These are phyloP conservation scores for Fusarium acutatum DNA, from an alignment of 2,329 filamentous ascomycete genomes.

Conservation along the genomic window DNA sequence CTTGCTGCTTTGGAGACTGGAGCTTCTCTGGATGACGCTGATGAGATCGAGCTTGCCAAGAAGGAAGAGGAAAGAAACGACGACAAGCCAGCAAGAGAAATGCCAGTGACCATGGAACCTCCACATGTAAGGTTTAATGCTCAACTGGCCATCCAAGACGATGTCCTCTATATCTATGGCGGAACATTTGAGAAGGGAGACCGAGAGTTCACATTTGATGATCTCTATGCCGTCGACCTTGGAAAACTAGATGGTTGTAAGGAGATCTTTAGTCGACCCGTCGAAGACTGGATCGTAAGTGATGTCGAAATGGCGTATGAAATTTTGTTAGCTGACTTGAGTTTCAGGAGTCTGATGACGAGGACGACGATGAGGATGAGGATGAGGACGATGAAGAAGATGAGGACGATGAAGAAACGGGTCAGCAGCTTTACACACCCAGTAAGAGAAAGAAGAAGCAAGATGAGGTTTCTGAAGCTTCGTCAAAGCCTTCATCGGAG, in stretches of 20 bases:
- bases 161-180: constrained; percentile 92
- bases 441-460: constrained; percentile 66
- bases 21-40: constrained; percentile 64
- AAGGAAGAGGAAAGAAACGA: constrained; percentile 64
- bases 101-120: constrained; percentile 78
- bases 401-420: constrained; percentile 61
- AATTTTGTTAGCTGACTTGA: constrained; percentile 15
- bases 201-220: constrained; percentile 93
- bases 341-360: constrained; percentile 64
- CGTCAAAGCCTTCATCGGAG: constrained; percentile 45
- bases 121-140: constrained; percentile 93
- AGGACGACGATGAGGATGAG: constrained; percentile 64
- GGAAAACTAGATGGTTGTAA: constrained; percentile 94
- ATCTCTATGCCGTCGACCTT: constrained; percentile 92
- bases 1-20: constrained; percentile 86
- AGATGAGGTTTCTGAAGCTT: constrained; percentile 53
- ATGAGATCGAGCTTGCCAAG: constrained; percentile 59
- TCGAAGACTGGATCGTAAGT: constrained; percentile 81
- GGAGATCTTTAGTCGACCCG: constrained; percentile 85
- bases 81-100: constrained; percentile 66
- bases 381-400: constrained; percentile 67
- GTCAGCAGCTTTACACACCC: constrained; percentile 56
- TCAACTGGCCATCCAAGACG: constrained; percentile 88
- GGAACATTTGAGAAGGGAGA: constrained; percentile 97
- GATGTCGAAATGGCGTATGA: not conserved